Conservation (phyloP, 441 rosid species). For the Isatis lusitanica region DNA sequence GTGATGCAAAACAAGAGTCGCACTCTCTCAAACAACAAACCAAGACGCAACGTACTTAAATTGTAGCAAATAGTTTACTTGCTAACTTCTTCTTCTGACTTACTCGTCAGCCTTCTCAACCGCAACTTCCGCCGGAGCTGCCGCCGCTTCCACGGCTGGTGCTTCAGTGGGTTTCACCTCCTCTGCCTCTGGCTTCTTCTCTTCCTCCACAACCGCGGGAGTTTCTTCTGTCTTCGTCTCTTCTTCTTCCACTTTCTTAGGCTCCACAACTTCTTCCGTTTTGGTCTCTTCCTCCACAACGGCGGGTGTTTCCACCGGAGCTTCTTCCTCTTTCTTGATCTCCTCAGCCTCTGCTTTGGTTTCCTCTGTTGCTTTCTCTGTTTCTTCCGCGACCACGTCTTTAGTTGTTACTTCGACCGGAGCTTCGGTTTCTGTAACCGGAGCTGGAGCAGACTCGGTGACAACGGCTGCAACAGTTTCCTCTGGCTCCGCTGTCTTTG, state of each 20-base stretch:
- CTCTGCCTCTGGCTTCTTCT: conserved; percentile 29
- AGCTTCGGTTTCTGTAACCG: conserved; percentile 23
- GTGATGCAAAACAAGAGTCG: conserved; percentile 14
- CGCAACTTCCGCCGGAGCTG: conserved; percentile 7
- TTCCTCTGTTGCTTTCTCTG: conserved; percentile 20
- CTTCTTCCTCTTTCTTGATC: conserved; percentile 34
- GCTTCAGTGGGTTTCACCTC: conserved; percentile 29
- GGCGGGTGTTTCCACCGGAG: conserved; percentile 19
- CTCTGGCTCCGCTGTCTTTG: conserved; percentile 22
- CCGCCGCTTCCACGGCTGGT: conserved; percentile 1
- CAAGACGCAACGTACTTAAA: conserved; percentile 25
- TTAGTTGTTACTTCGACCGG: conserved; percentile 27
- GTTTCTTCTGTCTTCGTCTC: conserved; percentile 33
- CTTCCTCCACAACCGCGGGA: conserved; percentile 30
- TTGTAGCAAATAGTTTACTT: conserved; percentile 25
- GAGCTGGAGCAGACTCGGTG: conserved; percentile 17
- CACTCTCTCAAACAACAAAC: conserved; percentile 24
- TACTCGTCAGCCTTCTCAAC: conserved; percentile 36
- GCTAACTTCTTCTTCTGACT: conserved; percentile 5
- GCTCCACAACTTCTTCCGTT: conserved; percentile 24
- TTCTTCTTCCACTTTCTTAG: conserved; percentile 27
- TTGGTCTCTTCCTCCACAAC: conserved; percentile 32
- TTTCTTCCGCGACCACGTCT: conserved; percentile 28
- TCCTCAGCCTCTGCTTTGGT: conserved; percentile 19
- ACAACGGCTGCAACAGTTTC: background rate